Evolutionary conservation across 805 yeast genomes (phyloP), one percentile per base, ranked within the genome.

Genomic region (Yarrowia sp.): DNA sequence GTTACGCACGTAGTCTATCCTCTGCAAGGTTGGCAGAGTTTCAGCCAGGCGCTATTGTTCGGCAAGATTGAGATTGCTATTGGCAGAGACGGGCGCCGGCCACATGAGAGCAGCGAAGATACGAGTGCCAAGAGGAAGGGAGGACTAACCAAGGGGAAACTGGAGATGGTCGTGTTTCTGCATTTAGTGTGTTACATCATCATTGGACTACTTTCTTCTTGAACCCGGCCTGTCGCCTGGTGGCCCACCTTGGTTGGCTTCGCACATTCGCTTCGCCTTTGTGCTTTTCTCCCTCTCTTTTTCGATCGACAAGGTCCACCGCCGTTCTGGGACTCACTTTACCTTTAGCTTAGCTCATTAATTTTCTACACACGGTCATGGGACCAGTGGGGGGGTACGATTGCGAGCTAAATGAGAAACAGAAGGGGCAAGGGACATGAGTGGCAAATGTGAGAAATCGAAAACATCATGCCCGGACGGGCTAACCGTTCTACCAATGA

Each of bases 21-120:
- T 15, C 19, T 12, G 26, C 63, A 56, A 56, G 63, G 63, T 56
- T 56, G 48, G 38, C 5, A 15, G 42, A 15, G 63, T 56, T 56
- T 56, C 32, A 41, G 38, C 22, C 10, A 16, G 40, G 46, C 14
- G 14, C 63, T 56, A 56, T 56, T 56, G 63, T 56, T 56, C 63
- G 63, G 63, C 63, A 56, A 56, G 63, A 56, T 56, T 56, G 40
- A 42, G 63, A 56, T 56, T 56, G 63, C 63, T 56, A 42, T 56
- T 56, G 46, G 59, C 42, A 32, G 42, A 12, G 42, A 10, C 9
- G 42, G 14, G 45, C 45, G 59, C 40, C 36, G 61, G 38, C 48
- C n/a, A 26, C 63, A 55, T 55, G 48, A 9, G 63, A 26, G 48
- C 63, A 10, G 63, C 40, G 63, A 26, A 15, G 63, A 56, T 56